A percentile compares a stretch with the other conserved stretches of the same genome.
Evolutionary conservation across 179 eudicot species (phyloP).

Genomic region (Carnegiea gigantea): DNA sequence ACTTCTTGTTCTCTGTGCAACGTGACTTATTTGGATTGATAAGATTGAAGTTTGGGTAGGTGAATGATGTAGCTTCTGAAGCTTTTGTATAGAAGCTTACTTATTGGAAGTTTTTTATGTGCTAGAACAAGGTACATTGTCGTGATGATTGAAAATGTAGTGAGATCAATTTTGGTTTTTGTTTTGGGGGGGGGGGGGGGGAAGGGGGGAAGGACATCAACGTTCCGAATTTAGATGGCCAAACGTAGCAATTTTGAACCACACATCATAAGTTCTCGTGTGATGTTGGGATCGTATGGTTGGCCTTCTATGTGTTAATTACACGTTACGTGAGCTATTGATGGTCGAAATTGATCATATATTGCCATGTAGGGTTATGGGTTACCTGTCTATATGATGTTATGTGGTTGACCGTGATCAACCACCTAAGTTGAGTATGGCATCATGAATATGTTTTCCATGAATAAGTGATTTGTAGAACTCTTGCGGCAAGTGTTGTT

Average conservation of each 20-base stretch:
- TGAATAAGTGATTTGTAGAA: neutral
- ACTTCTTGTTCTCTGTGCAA: neutral
- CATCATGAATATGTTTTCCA: neutral
- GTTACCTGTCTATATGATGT: too few relatives aligned
- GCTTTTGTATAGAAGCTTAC: neutral
- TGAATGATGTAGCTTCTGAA: neutral
- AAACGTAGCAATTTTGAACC: neutral
- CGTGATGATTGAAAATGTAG: neutral
- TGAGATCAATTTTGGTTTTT: neutral
- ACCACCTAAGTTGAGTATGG: neutral
- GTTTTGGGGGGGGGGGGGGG: too few relatives aligned
- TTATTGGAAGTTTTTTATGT: neutral
- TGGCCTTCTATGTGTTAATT: neutral
- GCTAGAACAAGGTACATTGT: neutral
- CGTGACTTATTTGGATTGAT: neutral
- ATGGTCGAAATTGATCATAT: neutral
- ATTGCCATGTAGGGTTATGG: neutral
- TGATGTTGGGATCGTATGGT: neutral
- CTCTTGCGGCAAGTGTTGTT: neutral
- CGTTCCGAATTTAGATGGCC: neutral
- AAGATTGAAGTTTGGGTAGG: neutral
- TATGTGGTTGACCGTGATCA: neutral
- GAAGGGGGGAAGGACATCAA: neutral
- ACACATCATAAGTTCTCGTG: neutral
- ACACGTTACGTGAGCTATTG: neutral